Evolutionary conservation across 176 grass and related monocot genomes (phyloP).

Genomic region (Carex scoparia): DNA sequence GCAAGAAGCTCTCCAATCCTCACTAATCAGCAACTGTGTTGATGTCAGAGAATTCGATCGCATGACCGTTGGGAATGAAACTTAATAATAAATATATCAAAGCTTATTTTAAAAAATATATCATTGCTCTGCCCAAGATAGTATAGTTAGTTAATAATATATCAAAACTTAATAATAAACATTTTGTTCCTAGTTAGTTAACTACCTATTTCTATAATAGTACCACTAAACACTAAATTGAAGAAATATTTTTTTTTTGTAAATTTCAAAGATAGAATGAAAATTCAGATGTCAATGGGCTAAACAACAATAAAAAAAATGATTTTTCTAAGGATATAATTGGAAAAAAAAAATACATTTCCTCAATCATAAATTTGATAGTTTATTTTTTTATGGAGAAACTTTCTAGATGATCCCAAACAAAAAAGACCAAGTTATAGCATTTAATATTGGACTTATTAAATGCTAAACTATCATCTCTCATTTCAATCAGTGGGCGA

Average conservation of each 20-base stretch:
- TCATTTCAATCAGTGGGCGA: no score
- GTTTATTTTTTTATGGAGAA: not conserved
- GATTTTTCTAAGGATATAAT: not conserved
- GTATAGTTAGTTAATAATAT: not conserved
- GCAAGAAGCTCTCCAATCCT: no score
- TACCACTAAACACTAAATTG: constrained; percentile 7
- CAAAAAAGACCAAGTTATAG: not conserved
- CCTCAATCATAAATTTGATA: not conserved
- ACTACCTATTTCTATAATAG: constrained; percentile 18
- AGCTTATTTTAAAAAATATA: no score
- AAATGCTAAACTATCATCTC: not conserved
- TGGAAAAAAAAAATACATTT: not conserved
- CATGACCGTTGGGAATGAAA: no score
- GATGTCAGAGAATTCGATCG: no score
- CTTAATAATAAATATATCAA: no score
- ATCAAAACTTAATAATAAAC: not conserved
- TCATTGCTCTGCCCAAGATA: no score
- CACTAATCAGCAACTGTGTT: no score
- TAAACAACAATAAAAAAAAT: not conserved
- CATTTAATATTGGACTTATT: not conserved
- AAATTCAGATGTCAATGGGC: not conserved
- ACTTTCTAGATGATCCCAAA: not conserved
- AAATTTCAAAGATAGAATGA: not conserved
- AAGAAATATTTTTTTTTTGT: not conserved
- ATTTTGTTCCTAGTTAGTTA: constrained; percentile 26